phyloP scores from a whole-genome alignment of 768 basidiomycete genomes.

The Hypsizygus marmoreus region DNA sequence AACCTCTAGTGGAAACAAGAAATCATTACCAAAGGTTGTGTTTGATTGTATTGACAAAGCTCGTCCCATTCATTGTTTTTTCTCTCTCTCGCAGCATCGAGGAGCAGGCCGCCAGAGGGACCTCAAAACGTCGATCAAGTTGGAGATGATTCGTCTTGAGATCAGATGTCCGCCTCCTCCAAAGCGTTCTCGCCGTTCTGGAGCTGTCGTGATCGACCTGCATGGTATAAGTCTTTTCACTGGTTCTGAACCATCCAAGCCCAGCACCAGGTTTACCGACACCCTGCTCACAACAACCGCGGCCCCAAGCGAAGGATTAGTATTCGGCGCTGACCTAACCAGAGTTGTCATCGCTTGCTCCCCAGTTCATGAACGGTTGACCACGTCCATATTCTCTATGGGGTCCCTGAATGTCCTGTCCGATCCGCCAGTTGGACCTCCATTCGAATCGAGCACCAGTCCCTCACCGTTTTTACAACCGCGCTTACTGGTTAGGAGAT shows the following conservation, averaged over 20 bases:
- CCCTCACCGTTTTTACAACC: slow-evolving; percentile 30
- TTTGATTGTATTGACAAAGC: no score
- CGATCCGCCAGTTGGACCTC: slow-evolving; percentile 2
- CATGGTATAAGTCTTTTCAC: slow-evolving; percentile 49
- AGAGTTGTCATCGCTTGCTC: slow-evolving; percentile 55
- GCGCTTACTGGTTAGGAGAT: slow-evolving; percentile 34
- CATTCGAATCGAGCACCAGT: slow-evolving; percentile 7
- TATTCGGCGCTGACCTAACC: slow-evolving; percentile 43
- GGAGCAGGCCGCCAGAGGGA: slow-evolving; percentile 3
- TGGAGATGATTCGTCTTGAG: slow-evolving; percentile 66
- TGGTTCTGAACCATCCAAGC: slow-evolving; percentile 24
- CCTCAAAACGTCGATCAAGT: slow-evolving; percentile 36
- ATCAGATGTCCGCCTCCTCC: slow-evolving; percentile 66
- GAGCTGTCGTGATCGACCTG: slow-evolving; percentile 66
- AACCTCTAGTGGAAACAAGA: no score
- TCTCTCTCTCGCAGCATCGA: background rate
- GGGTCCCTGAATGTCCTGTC: slow-evolving; percentile 39
- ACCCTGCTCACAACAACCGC: slow-evolving; percentile 7
- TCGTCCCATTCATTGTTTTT: background rate
- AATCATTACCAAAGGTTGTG: no score
- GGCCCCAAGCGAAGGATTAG: slow-evolving; percentile 16
- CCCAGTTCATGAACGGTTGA: slow-evolving; percentile 35
- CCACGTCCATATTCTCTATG: slow-evolving; percentile 50
- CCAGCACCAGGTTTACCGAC: slow-evolving; percentile 29
- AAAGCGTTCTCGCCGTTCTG: slow-evolving; percentile 54